Evolutionary conservation across 495 filamentous ascomycete species (phyloP).

Genomic region (Penicillium angulare): DNA sequence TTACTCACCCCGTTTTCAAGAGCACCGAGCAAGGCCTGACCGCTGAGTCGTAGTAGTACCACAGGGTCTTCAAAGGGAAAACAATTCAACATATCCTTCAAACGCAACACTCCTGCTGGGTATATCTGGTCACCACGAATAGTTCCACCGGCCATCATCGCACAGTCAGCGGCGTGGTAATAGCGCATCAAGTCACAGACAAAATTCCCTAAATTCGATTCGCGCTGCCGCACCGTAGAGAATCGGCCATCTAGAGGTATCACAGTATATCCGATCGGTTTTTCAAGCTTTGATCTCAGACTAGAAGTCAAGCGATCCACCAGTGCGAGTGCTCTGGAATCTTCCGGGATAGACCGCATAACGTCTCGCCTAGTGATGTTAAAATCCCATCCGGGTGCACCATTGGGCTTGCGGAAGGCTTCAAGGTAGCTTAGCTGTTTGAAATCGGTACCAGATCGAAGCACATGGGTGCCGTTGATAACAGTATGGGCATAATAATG

Average conservation of each 20-base stretch:
- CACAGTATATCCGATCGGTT: conserved; percentile 78
- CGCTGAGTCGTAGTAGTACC: conserved; percentile 67
- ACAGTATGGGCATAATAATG: conserved; percentile 79
- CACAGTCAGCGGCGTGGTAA: conserved; percentile 76
- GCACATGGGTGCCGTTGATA: conserved; percentile 74
- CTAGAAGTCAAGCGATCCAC: conserved; percentile 67
- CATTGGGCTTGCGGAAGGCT: conserved; percentile 52
- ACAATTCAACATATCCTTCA: conserved; percentile 75
- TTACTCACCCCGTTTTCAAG: conserved; percentile 79
- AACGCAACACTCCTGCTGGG: conserved; percentile 67
- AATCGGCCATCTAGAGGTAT: conserved; percentile 82
- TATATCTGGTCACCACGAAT: conserved; percentile 89
- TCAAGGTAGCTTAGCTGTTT: conserved; percentile 89
- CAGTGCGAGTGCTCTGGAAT: conserved; percentile 52
- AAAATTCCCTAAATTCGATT: conserved; percentile 87
- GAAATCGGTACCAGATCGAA: conserved; percentile 85
- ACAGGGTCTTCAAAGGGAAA: conserved; percentile 94
- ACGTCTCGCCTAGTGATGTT: conserved; percentile 74
- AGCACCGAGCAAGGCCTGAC: conserved; percentile 67
- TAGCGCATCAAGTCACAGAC: conserved; percentile 86
- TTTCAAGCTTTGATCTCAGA: conserved; percentile 72
- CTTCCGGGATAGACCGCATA: conserved; percentile 60
- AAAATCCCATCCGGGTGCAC: conserved; percentile 62
- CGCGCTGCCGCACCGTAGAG: conserved; percentile 69
- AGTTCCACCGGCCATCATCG: conserved; percentile 85